Percentiles rank a stretch among this genome's conserved stretches.
These are phyloP conservation scores for Modicella reniformis DNA, from an alignment of 371 early-diverging fungal species.

Conservation along the genomic window DNA sequence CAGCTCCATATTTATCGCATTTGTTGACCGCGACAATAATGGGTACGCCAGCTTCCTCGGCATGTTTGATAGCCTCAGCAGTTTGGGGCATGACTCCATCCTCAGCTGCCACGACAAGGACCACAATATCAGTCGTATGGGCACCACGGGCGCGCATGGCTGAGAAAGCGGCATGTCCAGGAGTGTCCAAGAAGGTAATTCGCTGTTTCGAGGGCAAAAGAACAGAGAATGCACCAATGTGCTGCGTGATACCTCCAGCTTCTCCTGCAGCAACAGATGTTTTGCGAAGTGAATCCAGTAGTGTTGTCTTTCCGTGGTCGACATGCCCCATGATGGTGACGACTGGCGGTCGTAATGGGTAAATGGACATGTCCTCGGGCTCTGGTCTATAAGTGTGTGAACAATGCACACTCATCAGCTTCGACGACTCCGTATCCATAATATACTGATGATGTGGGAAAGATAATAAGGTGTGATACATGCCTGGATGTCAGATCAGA, in stretches of 20 bases:
- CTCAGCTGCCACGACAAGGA: conserved; percentile 95
- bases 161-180: conserved; percentile 96
- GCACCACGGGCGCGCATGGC: conserved; percentile 94
- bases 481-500: conserved; percentile 38
- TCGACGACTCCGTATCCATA: no score
- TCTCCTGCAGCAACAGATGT: conserved; percentile 93
- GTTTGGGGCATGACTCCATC: conserved; percentile 98
- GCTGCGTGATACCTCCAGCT: conserved; percentile 97
- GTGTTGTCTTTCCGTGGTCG: conserved; percentile 99
- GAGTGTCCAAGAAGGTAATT: conserved; percentile 96
- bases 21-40: conserved; percentile 96
- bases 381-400: conserved; percentile 54
- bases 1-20: conserved; percentile 90
- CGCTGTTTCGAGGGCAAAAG: conserved; percentile 69
- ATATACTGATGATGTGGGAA: neutral
- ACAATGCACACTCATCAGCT: no score
- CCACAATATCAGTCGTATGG: conserved; percentile 91
- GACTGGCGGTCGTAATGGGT: conserved; percentile 86
- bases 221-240: conserved; percentile 97
- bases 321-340: conserved; percentile 99
- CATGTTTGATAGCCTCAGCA: conserved; percentile 92
- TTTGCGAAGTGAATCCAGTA: conserved; percentile 92
- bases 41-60: conserved; percentile 87
- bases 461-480: neutral
- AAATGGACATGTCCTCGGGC: conserved; percentile 76